Conservation (phyloP, 495 filamentous ascomycete genomes). For the Penicillium canariense region DNA sequence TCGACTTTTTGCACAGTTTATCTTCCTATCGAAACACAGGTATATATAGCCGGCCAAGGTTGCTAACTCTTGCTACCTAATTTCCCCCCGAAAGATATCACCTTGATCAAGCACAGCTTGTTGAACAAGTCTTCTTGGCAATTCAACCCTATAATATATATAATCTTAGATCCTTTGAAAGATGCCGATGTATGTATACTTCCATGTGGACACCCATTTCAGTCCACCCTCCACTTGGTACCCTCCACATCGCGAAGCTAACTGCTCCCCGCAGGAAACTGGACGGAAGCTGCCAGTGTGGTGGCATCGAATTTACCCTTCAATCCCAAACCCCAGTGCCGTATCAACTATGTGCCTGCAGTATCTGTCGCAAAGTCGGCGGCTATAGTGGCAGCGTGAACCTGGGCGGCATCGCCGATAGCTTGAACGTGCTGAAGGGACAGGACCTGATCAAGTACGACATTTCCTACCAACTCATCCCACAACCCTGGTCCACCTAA, state of each 20-base stretch:
- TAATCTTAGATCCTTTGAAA: too few species aligned
- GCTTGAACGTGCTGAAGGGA: constrained; percentile 47
- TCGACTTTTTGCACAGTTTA: not conserved
- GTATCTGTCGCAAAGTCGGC: constrained; percentile 55
- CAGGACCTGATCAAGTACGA: constrained; percentile 49
- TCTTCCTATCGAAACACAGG: not conserved
- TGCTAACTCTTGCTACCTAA: too few species aligned
- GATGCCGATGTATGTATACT: not conserved
- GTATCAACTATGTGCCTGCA: constrained; percentile 56
- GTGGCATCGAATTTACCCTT: constrained; percentile 50
- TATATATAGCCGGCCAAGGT: constrained; percentile 7
- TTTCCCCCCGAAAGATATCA: not conserved
- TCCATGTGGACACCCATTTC: not conserved
- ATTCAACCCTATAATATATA: not conserved
- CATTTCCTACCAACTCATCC: not conserved
- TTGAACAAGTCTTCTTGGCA: not conserved
- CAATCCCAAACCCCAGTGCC: constrained; percentile 53
- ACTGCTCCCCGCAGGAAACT: constrained; percentile 36
- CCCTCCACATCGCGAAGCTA: not conserved
- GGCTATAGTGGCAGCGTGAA: constrained; percentile 51
- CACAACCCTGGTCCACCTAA: not conserved
- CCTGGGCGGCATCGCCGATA: constrained; percentile 48
- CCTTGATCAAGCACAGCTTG: not conserved
- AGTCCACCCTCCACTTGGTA: not conserved
- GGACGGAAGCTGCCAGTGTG: constrained; percentile 56